A percentile compares a stretch with the other conserved stretches of the same genome.
Evolutionary conservation across 1,284 basidiomycete genomes (phyloP).

Genomic region (Marasmius tenuissimus): DNA sequence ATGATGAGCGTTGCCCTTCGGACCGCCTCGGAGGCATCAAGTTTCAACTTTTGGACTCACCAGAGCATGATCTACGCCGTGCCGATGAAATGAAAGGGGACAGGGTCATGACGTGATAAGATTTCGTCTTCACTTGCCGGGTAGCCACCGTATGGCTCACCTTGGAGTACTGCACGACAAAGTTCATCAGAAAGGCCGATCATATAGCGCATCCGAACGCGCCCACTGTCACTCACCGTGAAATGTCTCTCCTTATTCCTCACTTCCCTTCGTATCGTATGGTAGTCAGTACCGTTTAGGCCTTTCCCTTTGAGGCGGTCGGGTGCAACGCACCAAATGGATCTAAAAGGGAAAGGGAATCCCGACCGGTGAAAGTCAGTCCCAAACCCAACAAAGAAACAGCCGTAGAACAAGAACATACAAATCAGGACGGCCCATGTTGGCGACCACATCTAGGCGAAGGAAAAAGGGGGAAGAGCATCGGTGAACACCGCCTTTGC

Average conservation of each 20-base stretch:
- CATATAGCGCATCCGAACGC: background rate
- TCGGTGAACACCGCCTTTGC: no score
- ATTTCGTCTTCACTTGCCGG: background rate
- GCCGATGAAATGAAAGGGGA: no score
- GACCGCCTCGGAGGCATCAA: background rate
- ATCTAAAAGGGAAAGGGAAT: conserved; percentile 39
- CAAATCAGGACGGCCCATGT: conserved; percentile 71
- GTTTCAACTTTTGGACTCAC: conserved; percentile 35
- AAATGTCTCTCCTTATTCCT: conserved; percentile 82
- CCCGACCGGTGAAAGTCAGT: background rate
- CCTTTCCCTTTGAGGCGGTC: conserved; percentile 37
- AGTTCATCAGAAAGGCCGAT: background rate
- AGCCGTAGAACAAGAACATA: conserved; percentile 39
- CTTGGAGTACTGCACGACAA: conserved; percentile 71
- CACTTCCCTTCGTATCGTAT: conserved; percentile 66
- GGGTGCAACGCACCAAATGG: conserved; percentile 64
- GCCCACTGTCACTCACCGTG: conserved; percentile 48
- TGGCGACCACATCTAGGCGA: conserved; percentile 60
- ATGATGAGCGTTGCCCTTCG: background rate
- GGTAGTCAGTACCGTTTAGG: background rate
- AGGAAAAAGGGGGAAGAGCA: background rate
- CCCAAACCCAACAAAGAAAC: background rate
- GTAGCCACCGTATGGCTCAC: conserved; percentile 33
- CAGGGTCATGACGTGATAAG: background rate
- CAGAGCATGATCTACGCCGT: conserved; percentile 80